Percentiles rank a stretch among this genome's conserved stretches.
These are phyloP conservation scores for Sonneratia alba DNA, from an alignment of 345 rosid genomes.

Conservation along the genomic window DNA sequence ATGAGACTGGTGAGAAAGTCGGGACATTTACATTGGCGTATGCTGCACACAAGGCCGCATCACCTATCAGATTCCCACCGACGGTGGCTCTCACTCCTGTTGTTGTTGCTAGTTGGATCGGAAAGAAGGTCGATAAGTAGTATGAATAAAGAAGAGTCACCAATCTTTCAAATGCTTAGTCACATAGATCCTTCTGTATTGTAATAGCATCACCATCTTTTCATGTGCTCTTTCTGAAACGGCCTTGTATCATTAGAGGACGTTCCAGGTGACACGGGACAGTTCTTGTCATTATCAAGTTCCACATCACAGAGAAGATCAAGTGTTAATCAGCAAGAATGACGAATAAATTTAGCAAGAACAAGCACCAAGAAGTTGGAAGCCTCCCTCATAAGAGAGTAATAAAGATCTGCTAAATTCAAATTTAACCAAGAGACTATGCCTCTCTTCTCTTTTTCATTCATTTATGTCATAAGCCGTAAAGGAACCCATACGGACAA, in stretches of 20 bases:
- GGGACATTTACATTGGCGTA: slow-evolving; percentile 84
- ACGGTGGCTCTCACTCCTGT: slow-evolving; percentile 83
- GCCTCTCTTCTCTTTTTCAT: neutral
- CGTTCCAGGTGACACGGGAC: neutral
- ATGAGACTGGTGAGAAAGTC: slow-evolving; percentile 70
- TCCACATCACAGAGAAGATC: neutral
- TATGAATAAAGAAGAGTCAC: neutral
- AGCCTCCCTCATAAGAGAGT: neutral
- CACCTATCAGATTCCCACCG: slow-evolving; percentile 90
- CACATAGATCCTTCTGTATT: neutral
- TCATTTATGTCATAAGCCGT: neutral
- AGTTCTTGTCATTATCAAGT: too few species aligned
- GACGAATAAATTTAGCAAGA: neutral
- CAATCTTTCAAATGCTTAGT: neutral
- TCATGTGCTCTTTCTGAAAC: neutral
- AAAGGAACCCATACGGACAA: neutral
- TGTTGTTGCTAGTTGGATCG: slow-evolving; percentile 80
- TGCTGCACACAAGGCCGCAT: slow-evolving; percentile 95
- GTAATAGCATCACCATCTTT: neutral
- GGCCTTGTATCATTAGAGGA: too few species aligned
- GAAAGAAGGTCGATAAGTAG: slow-evolving; percentile 48
- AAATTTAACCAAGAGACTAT: neutral
- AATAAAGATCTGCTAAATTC: neutral
- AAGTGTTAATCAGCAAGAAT: neutral
- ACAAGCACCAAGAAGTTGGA: too few species aligned